Evolutionary conservation across 2,329 filamentous ascomycete species (phyloP).

Genomic region (Penicillium sp.): DNA sequence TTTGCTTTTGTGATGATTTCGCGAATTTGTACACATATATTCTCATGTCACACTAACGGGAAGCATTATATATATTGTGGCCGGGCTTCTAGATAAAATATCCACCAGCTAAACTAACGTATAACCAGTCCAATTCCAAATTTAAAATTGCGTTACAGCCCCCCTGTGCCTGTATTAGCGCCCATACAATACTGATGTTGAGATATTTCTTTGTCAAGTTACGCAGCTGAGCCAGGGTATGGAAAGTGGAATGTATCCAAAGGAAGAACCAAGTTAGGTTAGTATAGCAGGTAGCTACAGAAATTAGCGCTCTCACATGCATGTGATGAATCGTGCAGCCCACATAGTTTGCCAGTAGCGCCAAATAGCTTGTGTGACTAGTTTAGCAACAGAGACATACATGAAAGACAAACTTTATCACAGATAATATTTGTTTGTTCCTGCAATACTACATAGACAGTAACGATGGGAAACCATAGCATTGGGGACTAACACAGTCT

Average conservation of each 20-base stretch:
- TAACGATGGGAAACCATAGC: no score
- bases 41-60: not conserved
- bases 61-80: not conserved
- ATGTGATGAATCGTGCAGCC: not conserved
- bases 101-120: fast-evolving
- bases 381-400: not conserved
- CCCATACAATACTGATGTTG: no score
- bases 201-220: not conserved
- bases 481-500: not conserved
- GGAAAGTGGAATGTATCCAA: not conserved
- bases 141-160: fast-evolving
- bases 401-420: not conserved
- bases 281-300: no score
- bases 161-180: fast-evolving
- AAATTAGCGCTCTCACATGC: not conserved
- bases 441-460: not conserved
- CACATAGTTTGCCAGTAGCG: not conserved
- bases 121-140: no score
- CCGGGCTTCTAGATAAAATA: not conserved
- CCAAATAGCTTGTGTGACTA: not conserved
- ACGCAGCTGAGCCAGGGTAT: no score
- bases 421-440: not conserved
- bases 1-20: no score
- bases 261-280: no score
- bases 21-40: not conserved